Percentiles rank a stretch among this genome's conserved stretches.
These are phyloP conservation scores for Seiridium cupressi DNA, from an alignment of 2,329 filamentous ascomycete genomes.

Conservation along the genomic window DNA sequence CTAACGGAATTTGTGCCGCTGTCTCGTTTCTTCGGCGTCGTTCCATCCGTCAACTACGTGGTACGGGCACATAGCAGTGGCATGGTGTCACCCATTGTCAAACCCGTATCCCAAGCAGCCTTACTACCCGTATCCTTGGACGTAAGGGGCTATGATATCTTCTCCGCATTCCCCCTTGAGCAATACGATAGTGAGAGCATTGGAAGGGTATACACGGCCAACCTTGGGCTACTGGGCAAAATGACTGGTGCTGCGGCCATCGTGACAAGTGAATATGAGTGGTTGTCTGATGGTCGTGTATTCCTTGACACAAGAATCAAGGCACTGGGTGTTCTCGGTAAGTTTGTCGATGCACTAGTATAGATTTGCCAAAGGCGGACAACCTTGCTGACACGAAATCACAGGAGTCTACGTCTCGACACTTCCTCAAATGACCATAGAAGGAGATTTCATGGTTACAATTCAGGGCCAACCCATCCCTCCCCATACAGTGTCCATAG, in stretches of 20 bases:
- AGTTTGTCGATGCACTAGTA: constrained; percentile 16
- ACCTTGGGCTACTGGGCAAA: constrained; percentile 78
- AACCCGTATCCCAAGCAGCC: constrained; percentile 38
- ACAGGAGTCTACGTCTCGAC: constrained; percentile 74
- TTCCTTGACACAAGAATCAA: constrained; percentile 70
- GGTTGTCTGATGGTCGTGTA: constrained; percentile 56
- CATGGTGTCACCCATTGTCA: constrained; percentile 53
- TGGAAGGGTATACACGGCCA: constrained; percentile 55
- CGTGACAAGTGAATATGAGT: constrained; percentile 56
- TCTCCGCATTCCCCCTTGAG: constrained; percentile 69
- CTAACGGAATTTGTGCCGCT: constrained; percentile 70
- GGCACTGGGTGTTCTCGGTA: constrained; percentile 73
- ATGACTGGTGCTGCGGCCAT: constrained; percentile 88
- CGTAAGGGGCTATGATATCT: constrained; percentile 73
- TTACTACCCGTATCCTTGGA: constrained; percentile 64
- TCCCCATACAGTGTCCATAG: constrained; percentile 60
- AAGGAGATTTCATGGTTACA: constrained; percentile 68
- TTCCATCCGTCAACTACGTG: constrained; percentile 60
- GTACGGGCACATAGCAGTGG: constrained; percentile 71
- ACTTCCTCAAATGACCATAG: constrained; percentile 58
- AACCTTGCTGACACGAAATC: not conserved
- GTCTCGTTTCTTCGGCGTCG: constrained; percentile 69
- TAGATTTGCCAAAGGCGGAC: too few species aligned
- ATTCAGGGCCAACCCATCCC: constrained; percentile 73
- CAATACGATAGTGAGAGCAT: constrained; percentile 47